A percentile compares a stretch with the other conserved stretches of the same genome.
phyloP scores from a whole-genome alignment of 768 basidiomycete genomes.

The Xerocomellus amylosporus region DNA sequence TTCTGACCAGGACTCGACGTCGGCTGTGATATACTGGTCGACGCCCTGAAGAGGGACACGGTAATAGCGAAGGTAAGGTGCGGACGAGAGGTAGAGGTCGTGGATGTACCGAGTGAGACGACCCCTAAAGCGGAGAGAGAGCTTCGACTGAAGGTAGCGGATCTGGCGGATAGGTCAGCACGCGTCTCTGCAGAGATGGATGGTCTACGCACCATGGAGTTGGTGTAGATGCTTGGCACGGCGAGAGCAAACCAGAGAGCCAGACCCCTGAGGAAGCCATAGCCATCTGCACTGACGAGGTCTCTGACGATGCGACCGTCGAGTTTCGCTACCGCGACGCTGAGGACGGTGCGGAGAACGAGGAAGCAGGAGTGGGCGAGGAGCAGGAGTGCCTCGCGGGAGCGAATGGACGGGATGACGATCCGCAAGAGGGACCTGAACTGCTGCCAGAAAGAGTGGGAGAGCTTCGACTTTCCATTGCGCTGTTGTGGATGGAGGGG shows the following conservation, averaged over 20 bases:
- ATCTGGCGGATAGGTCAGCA: slow-evolving; percentile 48
- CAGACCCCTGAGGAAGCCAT: slow-evolving; percentile 78
- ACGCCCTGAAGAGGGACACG: slow-evolving; percentile 64
- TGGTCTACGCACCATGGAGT: slow-evolving; percentile 69
- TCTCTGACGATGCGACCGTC: slow-evolving; percentile 90
- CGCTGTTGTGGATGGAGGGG: slow-evolving; percentile 50
- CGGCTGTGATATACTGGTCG: slow-evolving; percentile 92
- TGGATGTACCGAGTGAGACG: slow-evolving; percentile 88
- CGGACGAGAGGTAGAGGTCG: slow-evolving; percentile 83
- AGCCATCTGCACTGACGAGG: slow-evolving; percentile 82
- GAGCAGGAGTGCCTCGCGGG: slow-evolving; percentile 73
- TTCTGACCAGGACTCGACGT: slow-evolving; percentile 87
- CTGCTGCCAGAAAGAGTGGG: slow-evolving; percentile 66
- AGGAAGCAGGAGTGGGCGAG: slow-evolving; percentile 81
- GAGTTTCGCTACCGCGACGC: slow-evolving; percentile 81
- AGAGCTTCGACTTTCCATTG: slow-evolving; percentile 47
- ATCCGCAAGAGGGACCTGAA: slow-evolving; percentile 72
- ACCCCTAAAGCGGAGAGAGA: slow-evolving; percentile 79
- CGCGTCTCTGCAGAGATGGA: background rate
- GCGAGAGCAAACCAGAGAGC: slow-evolving; percentile 88
- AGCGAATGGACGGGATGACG: slow-evolving; percentile 58
- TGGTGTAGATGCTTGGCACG: slow-evolving; percentile 92
- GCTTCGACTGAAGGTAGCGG: slow-evolving; percentile 81
- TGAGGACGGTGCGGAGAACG: slow-evolving; percentile 80
- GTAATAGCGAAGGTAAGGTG: slow-evolving; percentile 72